Base-by-base conservation (phyloP, 495 filamentous ascomycete genomes). In the Apodospora peruviana region DNA sequence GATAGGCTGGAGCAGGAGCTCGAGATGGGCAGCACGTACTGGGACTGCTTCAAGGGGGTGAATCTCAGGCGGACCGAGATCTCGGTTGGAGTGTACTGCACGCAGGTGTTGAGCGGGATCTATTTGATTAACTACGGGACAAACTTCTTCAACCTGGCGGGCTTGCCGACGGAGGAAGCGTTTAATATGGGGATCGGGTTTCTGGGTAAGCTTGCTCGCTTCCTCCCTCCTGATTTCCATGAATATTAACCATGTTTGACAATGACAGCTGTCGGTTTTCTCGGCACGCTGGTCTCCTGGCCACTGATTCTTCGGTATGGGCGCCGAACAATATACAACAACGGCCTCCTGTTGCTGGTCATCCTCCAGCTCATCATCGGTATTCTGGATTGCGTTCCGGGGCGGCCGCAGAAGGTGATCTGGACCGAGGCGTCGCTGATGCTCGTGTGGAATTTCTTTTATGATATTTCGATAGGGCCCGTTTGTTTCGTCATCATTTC, bases 131-230 rank as follows among this genome's bases (percentile, higher is more conserved):
- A 77, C 23, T 83, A 80, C 44, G 76, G 76, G 0, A 84, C 81
- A 0, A 83, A 82, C 39, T 84, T 87, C 66, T 85, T 83, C 61
- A 68, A 75, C 43, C 74, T 79, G 39, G 82, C 81, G 4, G 83
- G 83, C 1, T 57, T 85, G 24, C 59, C 71, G 0, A 70, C 71
- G 0, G 54, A 69, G 7, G 51, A 69, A 4, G 70, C 76, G 5
- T 80, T 79, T 42, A 56, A 75, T 48, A 75, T 79, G 66, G 74
- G 71, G 2, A 69, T 78, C 22, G 70, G 72, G 11, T 74, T 71
- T 39, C 40, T 72, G 17, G 67, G 68, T 70, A n/a, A 50, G 67
- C 57, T 7, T 22, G n/a, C 2, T 42, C 1, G 19, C 9, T n/a
- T 23, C 40, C 17, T n/a, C 12, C 12, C 12, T 38, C 17, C 12